Percentiles rank a stretch among this genome's conserved stretches.
These are phyloP conservation scores for Emergomyces pasteurianus DNA, from an alignment of 2,329 filamentous ascomycete species.

Conservation along the genomic window DNA sequence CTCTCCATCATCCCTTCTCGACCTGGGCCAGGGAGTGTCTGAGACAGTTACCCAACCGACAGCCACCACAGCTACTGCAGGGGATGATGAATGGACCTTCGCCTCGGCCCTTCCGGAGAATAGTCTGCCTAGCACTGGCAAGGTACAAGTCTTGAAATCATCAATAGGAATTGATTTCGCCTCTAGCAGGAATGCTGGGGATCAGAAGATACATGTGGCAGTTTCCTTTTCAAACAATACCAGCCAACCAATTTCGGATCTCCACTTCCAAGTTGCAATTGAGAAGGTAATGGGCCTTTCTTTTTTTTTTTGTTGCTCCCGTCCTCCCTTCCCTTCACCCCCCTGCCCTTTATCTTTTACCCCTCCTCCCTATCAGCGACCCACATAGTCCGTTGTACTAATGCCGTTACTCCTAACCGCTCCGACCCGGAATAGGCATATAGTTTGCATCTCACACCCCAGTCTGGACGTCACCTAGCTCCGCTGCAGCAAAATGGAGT, in stretches of 20 bases:
- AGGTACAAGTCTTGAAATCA: conserved; percentile 56
- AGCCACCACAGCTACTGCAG: conserved; percentile 21
- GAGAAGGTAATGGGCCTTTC: conserved; percentile 55
- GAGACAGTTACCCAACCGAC: conserved; percentile 8
- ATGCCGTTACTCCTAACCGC: conserved; percentile 5
- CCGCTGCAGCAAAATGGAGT: conserved; percentile 65
- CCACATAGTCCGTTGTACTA: conserved; percentile 2
- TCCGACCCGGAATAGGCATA: conserved; percentile 56
- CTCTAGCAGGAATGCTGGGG: conserved; percentile 47
- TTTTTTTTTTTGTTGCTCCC: neutral
- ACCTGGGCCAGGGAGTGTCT: conserved; percentile 16
- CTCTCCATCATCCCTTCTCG: conserved; percentile 22
- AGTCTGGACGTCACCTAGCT: conserved; percentile 64
- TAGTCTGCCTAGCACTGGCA: conserved; percentile 48
- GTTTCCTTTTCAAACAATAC: conserved; percentile 80
- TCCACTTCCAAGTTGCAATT: conserved; percentile 87
- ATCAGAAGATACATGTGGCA: conserved; percentile 53
- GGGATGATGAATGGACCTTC: conserved; percentile 93
- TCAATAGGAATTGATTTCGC: conserved; percentile 61
- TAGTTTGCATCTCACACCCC: conserved; percentile 69
- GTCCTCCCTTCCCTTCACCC: neutral
- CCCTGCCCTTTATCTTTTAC: neutral
- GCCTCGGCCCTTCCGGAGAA: conserved; percentile 66
- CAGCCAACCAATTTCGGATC: conserved; percentile 55
- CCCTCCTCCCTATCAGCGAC: neutral